Evolutionary conservation across 2,329 filamentous ascomycete species (phyloP).

Genomic region (Venturia aucupariae): DNA sequence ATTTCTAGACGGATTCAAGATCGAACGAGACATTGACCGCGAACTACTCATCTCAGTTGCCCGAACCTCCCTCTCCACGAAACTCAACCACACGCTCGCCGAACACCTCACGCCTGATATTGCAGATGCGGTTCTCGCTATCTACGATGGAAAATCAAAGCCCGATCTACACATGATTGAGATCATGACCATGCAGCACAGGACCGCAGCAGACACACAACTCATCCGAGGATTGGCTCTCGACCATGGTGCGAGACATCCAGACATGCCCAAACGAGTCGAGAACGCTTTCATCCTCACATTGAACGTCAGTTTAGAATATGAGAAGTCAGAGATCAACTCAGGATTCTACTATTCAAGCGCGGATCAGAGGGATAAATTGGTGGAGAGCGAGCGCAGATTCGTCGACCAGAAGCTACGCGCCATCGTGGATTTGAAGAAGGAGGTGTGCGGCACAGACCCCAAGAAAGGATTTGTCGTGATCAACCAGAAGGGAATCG

Average conservation of each 20-base stretch:
- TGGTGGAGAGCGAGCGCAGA: conserved; percentile 91
- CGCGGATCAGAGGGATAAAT: conserved; percentile 92
- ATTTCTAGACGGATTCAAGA: conserved; percentile 93
- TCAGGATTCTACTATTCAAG: conserved; percentile 98
- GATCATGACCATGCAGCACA: conserved; percentile 99
- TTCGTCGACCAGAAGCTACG: conserved; percentile 95
- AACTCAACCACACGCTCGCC: conserved; percentile 81
- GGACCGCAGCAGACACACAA: conserved; percentile 89
- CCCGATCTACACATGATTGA: conserved; percentile 98
- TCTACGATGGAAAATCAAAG: conserved; percentile 81
- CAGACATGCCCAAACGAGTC: conserved; percentile 94
- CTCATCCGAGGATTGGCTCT: conserved; percentile 87
- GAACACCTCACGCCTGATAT: conserved; percentile 89
- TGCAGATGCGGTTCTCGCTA: conserved; percentile 90
- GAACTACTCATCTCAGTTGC: conserved; percentile 91
- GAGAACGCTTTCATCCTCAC: conserved; percentile 94
- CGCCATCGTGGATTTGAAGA: conserved; percentile 97
- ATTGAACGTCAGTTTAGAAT: conserved; percentile 92
- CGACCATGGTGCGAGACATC: conserved; percentile 92
- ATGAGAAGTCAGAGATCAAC: conserved; percentile 99
- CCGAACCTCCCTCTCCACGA: conserved; percentile 87
- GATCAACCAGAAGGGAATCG: conserved; percentile 99
- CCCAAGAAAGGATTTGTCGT: conserved; percentile 93
- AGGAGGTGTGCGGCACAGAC: conserved; percentile 89
- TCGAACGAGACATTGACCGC: conserved; percentile 77